These are phyloP conservation scores for Ophiosphaerella korrae DNA, from an alignment of 2,329 filamentous ascomycete species.

Conservation along the genomic window DNA sequence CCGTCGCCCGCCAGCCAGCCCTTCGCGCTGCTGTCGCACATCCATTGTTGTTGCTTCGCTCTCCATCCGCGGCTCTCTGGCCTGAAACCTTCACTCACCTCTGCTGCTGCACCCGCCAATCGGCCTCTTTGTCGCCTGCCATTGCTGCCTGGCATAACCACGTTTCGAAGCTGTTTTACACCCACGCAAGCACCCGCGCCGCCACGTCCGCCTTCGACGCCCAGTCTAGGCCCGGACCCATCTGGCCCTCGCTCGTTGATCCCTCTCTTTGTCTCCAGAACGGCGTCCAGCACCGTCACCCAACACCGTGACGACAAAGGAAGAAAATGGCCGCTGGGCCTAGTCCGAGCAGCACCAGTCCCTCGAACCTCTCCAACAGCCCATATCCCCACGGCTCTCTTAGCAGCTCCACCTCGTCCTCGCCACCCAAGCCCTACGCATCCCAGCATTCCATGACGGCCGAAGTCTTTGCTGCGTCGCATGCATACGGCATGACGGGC, in stretches of 20 bases:
- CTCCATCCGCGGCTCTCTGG: slow-evolving; percentile 11
- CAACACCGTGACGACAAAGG: slow-evolving; percentile 41
- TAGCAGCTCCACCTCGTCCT: slow-evolving; percentile 48
- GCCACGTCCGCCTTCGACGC: slow-evolving; percentile 21
- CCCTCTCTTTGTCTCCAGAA: slow-evolving; percentile 39
- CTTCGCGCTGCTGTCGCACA: slow-evolving; percentile 4
- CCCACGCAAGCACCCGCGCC: slow-evolving; percentile 14
- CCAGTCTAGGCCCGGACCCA: slow-evolving; percentile 22
- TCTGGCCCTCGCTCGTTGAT: slow-evolving; percentile 24
- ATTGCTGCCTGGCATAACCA: slow-evolving; percentile 30
- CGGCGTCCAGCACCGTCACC: slow-evolving; percentile 31
- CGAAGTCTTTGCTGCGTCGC: slow-evolving; percentile 48
- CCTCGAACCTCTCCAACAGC: slow-evolving; percentile 47
- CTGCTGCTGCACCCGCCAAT: slow-evolving; percentile 28
- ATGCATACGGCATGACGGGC: slow-evolving; percentile 47
- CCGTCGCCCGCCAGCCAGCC: neutral
- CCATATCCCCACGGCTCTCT: slow-evolving; percentile 47
- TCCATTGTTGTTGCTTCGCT: slow-evolving; percentile 16
- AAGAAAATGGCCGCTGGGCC: slow-evolving; percentile 48
- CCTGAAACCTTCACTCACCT: slow-evolving; percentile 12
- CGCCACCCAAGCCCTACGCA: slow-evolving; percentile 43
- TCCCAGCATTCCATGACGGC: slow-evolving; percentile 46
- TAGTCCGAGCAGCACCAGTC: slow-evolving; percentile 50
- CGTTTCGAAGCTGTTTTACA: slow-evolving; percentile 45
- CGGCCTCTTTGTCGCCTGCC: slow-evolving; percentile 23